A percentile compares a stretch with the other conserved stretches of the same genome.
Conservation (phyloP, 2,329 filamentous ascomycete species). For the Ciborinia camelliae region DNA sequence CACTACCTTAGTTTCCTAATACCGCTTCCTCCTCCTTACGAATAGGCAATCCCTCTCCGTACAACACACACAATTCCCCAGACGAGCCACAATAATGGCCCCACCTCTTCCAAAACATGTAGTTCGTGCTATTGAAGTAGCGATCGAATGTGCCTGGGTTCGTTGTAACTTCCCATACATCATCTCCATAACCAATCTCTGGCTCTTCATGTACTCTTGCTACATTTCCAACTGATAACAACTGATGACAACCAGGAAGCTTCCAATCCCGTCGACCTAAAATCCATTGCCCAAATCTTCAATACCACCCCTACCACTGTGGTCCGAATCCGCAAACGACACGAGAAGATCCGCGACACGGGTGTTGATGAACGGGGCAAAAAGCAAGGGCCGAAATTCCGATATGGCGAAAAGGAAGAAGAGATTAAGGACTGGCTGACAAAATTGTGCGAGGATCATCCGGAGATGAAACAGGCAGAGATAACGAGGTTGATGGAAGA, state of each 20-base stretch:
- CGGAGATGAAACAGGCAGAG: conserved; percentile 23
- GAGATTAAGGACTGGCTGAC: conserved; percentile 18
- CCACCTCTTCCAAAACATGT: conserved; percentile 5
- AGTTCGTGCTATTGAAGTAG: conserved; percentile 21
- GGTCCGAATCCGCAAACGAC: conserved; percentile 20
- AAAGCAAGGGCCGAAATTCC: conserved; percentile 21
- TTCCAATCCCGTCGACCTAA: not conserved
- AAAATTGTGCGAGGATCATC: conserved; percentile 15
- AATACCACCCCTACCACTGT: conserved; percentile 24
- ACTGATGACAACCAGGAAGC: too few relatives aligned
- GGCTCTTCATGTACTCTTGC: too few relatives aligned
- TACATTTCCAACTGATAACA: too few relatives aligned
- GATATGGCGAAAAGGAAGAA: conserved; percentile 16
- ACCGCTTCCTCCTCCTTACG: not conserved
- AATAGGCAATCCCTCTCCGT: not conserved
- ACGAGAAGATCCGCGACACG: conserved; percentile 18
- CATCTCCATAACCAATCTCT: too few relatives aligned
- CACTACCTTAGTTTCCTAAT: not conserved
- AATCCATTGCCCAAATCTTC: conserved; percentile 23
- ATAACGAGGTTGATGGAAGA: not conserved
- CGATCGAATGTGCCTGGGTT: conserved; percentile 18
- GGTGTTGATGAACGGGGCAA: conserved; percentile 24
- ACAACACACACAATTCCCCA: not conserved
- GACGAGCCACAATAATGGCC: not conserved
- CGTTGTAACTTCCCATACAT: too few relatives aligned